These are phyloP conservation scores for Fusarium cyanostomum DNA, from an alignment of 2,329 filamentous ascomycete species.

Conservation along the genomic window DNA sequence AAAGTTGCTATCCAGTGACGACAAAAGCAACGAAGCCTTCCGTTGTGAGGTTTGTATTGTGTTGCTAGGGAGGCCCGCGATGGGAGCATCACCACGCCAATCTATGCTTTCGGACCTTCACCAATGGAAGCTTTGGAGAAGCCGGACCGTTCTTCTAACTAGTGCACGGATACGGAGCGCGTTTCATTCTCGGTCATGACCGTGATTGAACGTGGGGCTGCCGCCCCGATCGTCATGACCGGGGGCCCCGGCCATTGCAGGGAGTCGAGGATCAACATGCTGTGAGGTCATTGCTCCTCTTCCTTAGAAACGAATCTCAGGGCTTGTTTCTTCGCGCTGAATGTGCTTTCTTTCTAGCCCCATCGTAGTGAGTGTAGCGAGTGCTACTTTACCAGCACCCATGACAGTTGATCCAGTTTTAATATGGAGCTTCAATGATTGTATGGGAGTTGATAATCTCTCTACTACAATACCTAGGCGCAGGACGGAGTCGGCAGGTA, in stretches of 20 bases:
- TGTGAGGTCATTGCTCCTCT: slow-evolving; percentile 37
- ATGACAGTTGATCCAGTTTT: no score
- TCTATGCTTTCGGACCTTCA: slow-evolving; percentile 14
- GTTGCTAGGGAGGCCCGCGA: neutral
- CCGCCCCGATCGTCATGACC: slow-evolving; percentile 18
- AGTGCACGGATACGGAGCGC: neutral
- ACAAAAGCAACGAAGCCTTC: neutral
- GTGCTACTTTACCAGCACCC: no score
- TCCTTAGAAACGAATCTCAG: neutral
- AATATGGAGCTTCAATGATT: no score
- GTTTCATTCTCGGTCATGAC: slow-evolving; percentile 35
- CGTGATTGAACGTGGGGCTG: slow-evolving; percentile 27
- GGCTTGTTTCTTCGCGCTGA: slow-evolving; percentile 9
- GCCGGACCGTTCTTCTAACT: slow-evolving; percentile 22
- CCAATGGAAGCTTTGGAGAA: slow-evolving; percentile 25
- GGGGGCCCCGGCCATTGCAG: slow-evolving; percentile 25
- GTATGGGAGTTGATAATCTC: no score
- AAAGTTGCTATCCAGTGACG: neutral
- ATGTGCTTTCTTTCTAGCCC: slow-evolving; percentile 8
- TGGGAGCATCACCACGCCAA: neutral
- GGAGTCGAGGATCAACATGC: slow-evolving; percentile 9
- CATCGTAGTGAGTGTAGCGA: no score
- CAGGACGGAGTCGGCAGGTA: no score
- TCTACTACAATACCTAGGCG: no score
- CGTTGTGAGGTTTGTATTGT: neutral